These are phyloP conservation scores for Kregervanrija delftensis DNA, from an alignment of 805 yeast genomes.

Conservation along the genomic window DNA sequence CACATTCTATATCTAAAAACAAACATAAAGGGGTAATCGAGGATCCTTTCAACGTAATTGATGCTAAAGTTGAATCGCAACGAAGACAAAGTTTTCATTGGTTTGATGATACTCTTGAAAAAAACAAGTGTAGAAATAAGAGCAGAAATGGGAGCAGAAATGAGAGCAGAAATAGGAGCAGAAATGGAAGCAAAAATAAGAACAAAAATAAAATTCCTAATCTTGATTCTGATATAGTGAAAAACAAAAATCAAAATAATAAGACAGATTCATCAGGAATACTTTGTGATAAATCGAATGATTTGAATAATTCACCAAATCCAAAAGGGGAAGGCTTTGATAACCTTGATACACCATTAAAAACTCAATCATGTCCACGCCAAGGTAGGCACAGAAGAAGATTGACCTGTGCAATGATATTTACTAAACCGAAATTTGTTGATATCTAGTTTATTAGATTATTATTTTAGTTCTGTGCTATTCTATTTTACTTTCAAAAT, in stretches of 20 bases:
- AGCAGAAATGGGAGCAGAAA: neutral
- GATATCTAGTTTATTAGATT: conserved; percentile 12
- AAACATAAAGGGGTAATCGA: too few species aligned
- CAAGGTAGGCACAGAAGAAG: conserved; percentile 32
- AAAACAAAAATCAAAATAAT: neutral
- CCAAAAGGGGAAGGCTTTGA: neutral
- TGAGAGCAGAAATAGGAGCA: neutral
- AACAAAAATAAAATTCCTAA: conserved; percentile 1
- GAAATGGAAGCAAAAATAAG: conserved; percentile 5
- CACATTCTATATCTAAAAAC: too few species aligned
- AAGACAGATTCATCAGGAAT: neutral
- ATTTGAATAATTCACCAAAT: neutral
- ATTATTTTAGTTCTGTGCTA: too few species aligned
- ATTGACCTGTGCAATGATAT: conserved; percentile 41
- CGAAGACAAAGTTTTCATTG: conserved; percentile 11
- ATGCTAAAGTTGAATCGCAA: conserved; percentile 11
- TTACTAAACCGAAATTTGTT: conserved; percentile 32
- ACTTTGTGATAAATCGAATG: neutral
- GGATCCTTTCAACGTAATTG: conserved; percentile 10
- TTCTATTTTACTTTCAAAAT: too few species aligned
- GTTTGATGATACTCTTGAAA: conserved; percentile 9
- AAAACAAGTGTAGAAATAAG: neutral
- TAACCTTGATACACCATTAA: neutral
- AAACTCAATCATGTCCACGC: neutral
- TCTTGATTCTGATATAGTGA: neutral